Conservation (phyloP, 2,329 filamentous ascomycete species). For the Laburnicola sp. region DNA sequence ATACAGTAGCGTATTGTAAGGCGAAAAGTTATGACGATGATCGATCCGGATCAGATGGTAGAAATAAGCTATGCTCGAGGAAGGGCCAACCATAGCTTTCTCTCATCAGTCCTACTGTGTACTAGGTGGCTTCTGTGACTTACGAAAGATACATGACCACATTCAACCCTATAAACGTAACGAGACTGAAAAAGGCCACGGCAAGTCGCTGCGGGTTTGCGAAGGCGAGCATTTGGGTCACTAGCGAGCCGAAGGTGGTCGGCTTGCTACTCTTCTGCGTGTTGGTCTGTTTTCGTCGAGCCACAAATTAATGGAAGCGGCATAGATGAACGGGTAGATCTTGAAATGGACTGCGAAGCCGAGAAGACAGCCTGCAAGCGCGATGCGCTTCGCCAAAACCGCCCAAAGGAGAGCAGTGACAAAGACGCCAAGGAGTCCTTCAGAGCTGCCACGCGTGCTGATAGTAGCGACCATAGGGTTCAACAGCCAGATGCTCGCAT, state of each 20-base stretch:
- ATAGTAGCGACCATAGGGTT: conserved; percentile 99
- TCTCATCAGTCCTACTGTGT: neutral
- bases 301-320: conserved; percentile 78
- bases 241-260: conserved; percentile 23
- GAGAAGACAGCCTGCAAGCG: conserved; percentile 72
- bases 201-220: conserved; percentile 53
- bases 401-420: conserved; percentile 85
- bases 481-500: conserved; percentile 85
- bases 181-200: conserved; percentile 66
- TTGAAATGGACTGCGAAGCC: conserved; percentile 94
- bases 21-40: conserved; percentile 97
- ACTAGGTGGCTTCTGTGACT: conserved; percentile 36
- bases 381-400: conserved; percentile 63
- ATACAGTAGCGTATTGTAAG: conserved; percentile 91
- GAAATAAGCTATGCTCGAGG: conserved; percentile 83
- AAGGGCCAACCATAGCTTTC: conserved; percentile 76
- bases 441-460: conserved; percentile 90
- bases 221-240: conserved; percentile 24
- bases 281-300: conserved; percentile 60
- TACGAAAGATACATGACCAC: conserved; percentile 74
- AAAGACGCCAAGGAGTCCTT: conserved; percentile 84
- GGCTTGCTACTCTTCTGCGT: conserved; percentile 7
- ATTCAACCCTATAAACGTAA: conserved; percentile 76
- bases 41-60: conserved; percentile 93
- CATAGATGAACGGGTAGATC: conserved; percentile 98